These are phyloP conservation scores for Candida ortonii DNA, from an alignment of 805 yeast genomes.

Conservation along the genomic window DNA sequence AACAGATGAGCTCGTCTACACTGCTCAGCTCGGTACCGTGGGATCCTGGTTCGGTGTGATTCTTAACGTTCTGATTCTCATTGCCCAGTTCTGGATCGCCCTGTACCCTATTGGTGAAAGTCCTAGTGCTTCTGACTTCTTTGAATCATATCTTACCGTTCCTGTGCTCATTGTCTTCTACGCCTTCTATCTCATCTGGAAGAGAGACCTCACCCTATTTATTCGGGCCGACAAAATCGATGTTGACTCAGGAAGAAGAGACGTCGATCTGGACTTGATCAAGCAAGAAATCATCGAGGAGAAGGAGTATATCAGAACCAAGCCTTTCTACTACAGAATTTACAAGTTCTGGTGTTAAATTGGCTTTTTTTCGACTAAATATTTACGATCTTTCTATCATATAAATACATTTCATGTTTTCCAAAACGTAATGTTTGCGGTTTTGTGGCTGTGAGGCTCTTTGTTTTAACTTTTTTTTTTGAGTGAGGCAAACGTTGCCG, in stretches of 20 bases:
- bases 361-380: neutral
- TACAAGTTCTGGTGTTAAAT: slow-evolving; percentile 54
- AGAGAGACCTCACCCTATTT: slow-evolving; percentile 42
- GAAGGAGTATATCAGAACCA: slow-evolving; percentile 42
- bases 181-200: slow-evolving; percentile 32
- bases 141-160: slow-evolving; percentile 58
- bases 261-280: slow-evolving; percentile 51
- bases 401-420: too few relatives aligned
- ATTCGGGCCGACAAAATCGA: slow-evolving; percentile 49
- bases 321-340: slow-evolving; percentile 44
- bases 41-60: slow-evolving; percentile 63
- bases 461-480: too few relatives aligned
- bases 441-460: too few relatives aligned
- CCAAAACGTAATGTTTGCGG: too few relatives aligned
- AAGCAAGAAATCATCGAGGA: slow-evolving; percentile 56
- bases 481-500: too few relatives aligned
- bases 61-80: slow-evolving; percentile 56
- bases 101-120: slow-evolving; percentile 58
- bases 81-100: slow-evolving; percentile 80
- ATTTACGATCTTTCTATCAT: too few relatives aligned
- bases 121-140: slow-evolving; percentile 55
- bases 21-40: slow-evolving; percentile 59
- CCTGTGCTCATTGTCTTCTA: slow-evolving; percentile 57
- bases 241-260: slow-evolving; percentile 60
- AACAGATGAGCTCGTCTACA: slow-evolving; percentile 61